Evolutionary conservation across 1,284 basidiomycete genomes (phyloP).

Genomic region (Leccinum insolens): DNA sequence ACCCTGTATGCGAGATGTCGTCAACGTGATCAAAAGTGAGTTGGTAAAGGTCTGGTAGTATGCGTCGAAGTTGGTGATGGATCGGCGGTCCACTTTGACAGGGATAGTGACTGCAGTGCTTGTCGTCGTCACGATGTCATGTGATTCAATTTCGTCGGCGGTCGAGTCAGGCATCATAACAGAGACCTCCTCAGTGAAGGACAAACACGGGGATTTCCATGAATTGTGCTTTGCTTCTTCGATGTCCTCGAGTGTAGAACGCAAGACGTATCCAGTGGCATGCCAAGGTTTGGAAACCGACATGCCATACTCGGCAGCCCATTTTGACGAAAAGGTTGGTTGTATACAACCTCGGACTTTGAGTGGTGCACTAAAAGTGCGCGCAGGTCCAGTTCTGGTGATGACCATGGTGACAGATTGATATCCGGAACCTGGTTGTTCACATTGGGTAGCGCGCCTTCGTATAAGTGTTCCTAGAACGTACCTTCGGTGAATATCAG

Average conservation of each 20-base stretch:
- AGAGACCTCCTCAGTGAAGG: not conserved
- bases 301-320: conserved; percentile 2
- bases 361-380: conserved; percentile 4
- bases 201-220: not conserved
- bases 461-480: not conserved
- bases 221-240: not conserved
- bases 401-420: not conserved
- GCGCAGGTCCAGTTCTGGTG: conserved; percentile 13
- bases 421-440: not conserved
- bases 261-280: not conserved
- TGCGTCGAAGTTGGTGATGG: conserved; percentile 6
- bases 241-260: conserved; percentile 1
- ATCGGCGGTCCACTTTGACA: conserved; percentile 6
- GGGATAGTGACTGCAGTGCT: conserved; percentile 3
- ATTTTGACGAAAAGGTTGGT: conserved; percentile 5
- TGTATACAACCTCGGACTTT: not conserved
- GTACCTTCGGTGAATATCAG: conserved; percentile 6
- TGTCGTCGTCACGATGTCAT: conserved; percentile 7
- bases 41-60: conserved; percentile 11
- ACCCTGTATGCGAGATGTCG: not conserved
- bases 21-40: conserved; percentile 2
- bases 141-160: not conserved
- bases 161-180: conserved; percentile 13
- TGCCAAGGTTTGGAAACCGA: not conserved
- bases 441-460: not conserved